A percentile compares a stretch with the other conserved stretches of the same genome.
Conservation (phyloP, 345 rosid genomes). For the Nephelium lappaceum region DNA sequence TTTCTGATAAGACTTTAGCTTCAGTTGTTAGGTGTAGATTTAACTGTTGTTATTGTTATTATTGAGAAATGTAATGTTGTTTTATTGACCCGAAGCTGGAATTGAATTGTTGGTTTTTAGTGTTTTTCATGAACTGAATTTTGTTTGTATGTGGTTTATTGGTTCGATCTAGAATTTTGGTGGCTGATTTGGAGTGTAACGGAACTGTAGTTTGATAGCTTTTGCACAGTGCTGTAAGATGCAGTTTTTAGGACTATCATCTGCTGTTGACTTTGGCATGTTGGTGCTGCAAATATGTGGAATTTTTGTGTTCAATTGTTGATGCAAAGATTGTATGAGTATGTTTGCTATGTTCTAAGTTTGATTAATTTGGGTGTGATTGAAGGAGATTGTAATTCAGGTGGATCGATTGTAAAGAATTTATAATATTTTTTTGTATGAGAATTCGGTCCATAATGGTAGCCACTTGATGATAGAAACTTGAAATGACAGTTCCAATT, state of each 20-base stretch:
- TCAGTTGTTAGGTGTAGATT: not conserved
- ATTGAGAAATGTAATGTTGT: not conserved
- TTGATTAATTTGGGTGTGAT: not conserved
- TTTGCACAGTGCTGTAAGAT: not conserved
- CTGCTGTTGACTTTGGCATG: no score
- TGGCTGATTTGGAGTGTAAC: not conserved
- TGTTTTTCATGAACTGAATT: not conserved
- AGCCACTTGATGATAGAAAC: not conserved
- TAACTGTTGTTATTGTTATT: not conserved
- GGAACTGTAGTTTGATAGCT: not conserved
- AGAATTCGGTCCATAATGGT: not conserved
- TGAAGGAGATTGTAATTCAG: not conserved
- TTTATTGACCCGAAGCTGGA: not conserved
- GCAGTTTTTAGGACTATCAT: not conserved
- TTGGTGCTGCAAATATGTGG: not conserved
- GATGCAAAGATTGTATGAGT: not conserved
- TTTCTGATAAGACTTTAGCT: not conserved
- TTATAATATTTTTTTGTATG: not conserved
- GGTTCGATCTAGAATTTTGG: slow-evolving; percentile 15
- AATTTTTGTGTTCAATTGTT: not conserved
- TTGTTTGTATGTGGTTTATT: slow-evolving; percentile 22
- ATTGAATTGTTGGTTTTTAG: slow-evolving; percentile 9
- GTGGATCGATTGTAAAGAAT: not conserved
- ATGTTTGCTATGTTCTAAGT: not conserved
- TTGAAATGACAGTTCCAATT: not conserved